These are phyloP conservation scores for Lophiotrema nucula DNA, from an alignment of 495 filamentous ascomycete species.

Conservation along the genomic window DNA sequence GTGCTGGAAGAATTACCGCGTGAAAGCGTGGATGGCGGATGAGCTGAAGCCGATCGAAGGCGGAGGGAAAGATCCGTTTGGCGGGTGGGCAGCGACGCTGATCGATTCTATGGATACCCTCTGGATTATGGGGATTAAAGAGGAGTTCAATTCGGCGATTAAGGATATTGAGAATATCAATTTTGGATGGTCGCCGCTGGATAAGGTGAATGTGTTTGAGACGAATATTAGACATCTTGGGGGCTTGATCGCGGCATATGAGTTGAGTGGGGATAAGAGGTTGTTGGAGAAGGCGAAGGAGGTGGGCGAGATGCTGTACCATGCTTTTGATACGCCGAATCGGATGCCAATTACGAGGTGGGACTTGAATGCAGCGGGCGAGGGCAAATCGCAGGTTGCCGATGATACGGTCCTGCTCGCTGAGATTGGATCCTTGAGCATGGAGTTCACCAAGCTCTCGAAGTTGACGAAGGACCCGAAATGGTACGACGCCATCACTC, in stretches of 20 bases:
- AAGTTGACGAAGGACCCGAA: conserved; percentile 41
- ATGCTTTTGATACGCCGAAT: conserved; percentile 46
- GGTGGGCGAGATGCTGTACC: conserved; percentile 44
- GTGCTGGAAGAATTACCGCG: conserved; percentile 40
- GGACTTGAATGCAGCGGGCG: conserved; percentile 46
- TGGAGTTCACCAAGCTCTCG: conserved; percentile 44
- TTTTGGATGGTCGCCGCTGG: conserved; percentile 44
- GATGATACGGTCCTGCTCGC: conserved; percentile 45
- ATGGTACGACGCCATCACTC: conserved; percentile 42
- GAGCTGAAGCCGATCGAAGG: conserved; percentile 43
- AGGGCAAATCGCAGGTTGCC: conserved; percentile 46
- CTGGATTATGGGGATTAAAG: conserved; percentile 61
- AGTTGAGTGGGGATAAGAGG: conserved; percentile 39
- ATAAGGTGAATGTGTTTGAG: conserved; percentile 44
- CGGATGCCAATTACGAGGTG: conserved; percentile 52
- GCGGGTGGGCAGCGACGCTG: conserved; percentile 61
- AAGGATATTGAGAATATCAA: conserved; percentile 54
- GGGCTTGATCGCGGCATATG: conserved; percentile 42
- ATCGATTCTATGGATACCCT: conserved; percentile 65
- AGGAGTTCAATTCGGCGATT: conserved; percentile 61
- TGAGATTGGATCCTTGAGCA: conserved; percentile 42
- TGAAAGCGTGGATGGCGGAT: conserved; percentile 43
- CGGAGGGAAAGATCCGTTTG: conserved; percentile 51
- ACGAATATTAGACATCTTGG: conserved; percentile 45
- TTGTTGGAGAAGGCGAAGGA: conserved; percentile 41